phyloP scores from a whole-genome alignment of 306 rosid genomes.

The Fragaria nilgerrensis region DNA sequence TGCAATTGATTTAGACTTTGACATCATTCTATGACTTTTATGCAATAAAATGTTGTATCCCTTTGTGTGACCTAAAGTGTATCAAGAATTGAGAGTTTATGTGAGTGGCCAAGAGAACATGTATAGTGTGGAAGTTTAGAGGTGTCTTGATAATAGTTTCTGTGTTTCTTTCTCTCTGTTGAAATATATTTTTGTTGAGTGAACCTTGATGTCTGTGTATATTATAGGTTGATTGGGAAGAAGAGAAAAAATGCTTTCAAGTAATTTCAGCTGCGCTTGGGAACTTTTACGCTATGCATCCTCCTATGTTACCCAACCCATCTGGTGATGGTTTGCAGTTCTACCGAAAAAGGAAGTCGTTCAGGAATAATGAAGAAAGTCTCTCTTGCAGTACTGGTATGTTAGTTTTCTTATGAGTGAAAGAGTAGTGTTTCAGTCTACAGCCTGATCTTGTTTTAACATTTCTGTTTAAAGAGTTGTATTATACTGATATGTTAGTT shows the following conservation, averaged over 20 bases:
- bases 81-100: not conserved
- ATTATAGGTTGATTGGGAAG: conserved; percentile 81
- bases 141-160: not conserved
- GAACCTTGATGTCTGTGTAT: not conserved
- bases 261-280: conserved; percentile 80
- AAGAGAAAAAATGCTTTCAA: conserved; percentile 72
- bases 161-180: not conserved
- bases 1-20: not conserved
- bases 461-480: not conserved
- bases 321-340: conserved; percentile 65
- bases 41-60: not conserved
- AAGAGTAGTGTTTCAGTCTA: not conserved
- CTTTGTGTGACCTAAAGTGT: not conserved
- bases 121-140: not conserved
- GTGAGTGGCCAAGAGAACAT: not conserved
- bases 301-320: conserved; percentile 89
- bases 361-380: conserved; percentile 33
- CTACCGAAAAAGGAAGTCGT: conserved; percentile 55
- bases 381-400: conserved; percentile 42
- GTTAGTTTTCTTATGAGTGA: not conserved
- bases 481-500: conserved; percentile 38
- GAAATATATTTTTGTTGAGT: not conserved
- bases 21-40: not conserved
- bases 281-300: conserved; percentile 89
- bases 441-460: not conserved